phyloP scores from a whole-genome alignment of 1,284 basidiomycete genomes.

The Moesziomyces globuligerus region DNA sequence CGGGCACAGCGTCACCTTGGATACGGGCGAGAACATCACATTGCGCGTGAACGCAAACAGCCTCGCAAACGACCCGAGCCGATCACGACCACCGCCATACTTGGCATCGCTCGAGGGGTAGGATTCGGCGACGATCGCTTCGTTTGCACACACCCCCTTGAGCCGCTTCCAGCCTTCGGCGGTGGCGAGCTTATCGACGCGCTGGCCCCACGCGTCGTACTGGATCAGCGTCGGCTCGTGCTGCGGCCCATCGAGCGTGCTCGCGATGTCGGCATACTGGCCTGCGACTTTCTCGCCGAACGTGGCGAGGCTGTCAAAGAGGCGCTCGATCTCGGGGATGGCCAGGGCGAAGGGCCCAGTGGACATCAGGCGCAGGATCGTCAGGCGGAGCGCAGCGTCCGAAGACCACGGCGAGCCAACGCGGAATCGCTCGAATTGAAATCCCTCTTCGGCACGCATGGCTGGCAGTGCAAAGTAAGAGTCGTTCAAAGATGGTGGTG shows the following conservation, averaged over 20 bases:
- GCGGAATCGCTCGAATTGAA: conserved; percentile 45
- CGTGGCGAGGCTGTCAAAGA: conserved; percentile 21
- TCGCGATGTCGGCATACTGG: conserved; percentile 27
- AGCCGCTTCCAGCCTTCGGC: conserved; percentile 53
- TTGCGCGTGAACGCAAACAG: conserved; percentile 37
- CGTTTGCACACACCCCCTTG: conserved; percentile 24
- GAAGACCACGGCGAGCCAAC: conserved; percentile 42
- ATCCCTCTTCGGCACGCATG: conserved; percentile 48
- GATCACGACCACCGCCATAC: conserved; percentile 26
- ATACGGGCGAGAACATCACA: conserved; percentile 44
- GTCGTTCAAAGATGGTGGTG: not conserved
- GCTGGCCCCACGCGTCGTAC: conserved; percentile 54
- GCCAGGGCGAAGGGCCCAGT: conserved; percentile 9
- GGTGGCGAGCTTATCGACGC: conserved; percentile 50
- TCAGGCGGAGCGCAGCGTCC: conserved; percentile 36
- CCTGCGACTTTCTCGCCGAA: conserved; percentile 25
- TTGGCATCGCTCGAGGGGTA: conserved; percentile 19
- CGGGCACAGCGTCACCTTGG: conserved; percentile 48
- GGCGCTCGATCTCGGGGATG: conserved; percentile 8
- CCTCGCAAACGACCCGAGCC: conserved; percentile 28
- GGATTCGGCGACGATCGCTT: conserved; percentile 47
- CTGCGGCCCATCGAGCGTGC: conserved; percentile 35
- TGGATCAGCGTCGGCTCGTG: conserved; percentile 50
- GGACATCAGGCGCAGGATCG: conserved; percentile 37
- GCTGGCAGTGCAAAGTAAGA: not conserved